These are phyloP conservation scores for Suillus lakei DNA, from an alignment of 768 basidiomycete genomes.

Conservation along the genomic window DNA sequence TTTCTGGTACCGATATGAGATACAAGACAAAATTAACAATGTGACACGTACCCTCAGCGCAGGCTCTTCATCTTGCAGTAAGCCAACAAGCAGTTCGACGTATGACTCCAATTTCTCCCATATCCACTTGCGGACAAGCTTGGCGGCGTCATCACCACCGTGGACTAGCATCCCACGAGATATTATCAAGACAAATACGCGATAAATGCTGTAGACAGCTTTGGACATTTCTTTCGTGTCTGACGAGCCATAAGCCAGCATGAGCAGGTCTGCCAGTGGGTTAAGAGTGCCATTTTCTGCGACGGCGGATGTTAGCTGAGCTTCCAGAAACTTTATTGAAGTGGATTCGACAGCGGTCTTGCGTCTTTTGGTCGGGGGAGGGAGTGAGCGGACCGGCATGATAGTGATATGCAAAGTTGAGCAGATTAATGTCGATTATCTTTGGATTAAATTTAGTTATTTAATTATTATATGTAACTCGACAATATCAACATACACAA, in stretches of 20 bases:
- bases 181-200: slow-evolving; percentile 73
- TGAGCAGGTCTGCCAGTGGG: slow-evolving; percentile 72
- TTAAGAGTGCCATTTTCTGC: slow-evolving; percentile 71
- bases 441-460: background rate
- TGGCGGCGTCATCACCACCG: slow-evolving; percentile 56
- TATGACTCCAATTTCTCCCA: slow-evolving; percentile 76
- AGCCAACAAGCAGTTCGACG: slow-evolving; percentile 65
- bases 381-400: slow-evolving; percentile 49
- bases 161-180: slow-evolving; percentile 57
- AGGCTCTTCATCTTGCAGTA: slow-evolving; percentile 81
- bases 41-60: slow-evolving; percentile 63
- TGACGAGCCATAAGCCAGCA: slow-evolving; percentile 51
- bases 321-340: slow-evolving; percentile 55
- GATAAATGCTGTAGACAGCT: slow-evolving; percentile 81
- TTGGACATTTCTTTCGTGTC: slow-evolving; percentile 68
- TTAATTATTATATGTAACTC: background rate
- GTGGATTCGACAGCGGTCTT: slow-evolving; percentile 38
- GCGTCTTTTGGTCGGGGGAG: slow-evolving; percentile 55
- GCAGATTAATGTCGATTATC: background rate
- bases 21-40: background rate
- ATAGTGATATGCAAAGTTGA: slow-evolving; percentile 2
- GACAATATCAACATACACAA: background rate
- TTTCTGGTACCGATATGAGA: slow-evolving; percentile 45
- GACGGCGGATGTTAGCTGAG: slow-evolving; percentile 57
- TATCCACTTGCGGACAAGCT: slow-evolving; percentile 76